phyloP scores from a whole-genome alignment of 495 filamentous ascomycete genomes.

The Aspergillus coremiiformis region DNA sequence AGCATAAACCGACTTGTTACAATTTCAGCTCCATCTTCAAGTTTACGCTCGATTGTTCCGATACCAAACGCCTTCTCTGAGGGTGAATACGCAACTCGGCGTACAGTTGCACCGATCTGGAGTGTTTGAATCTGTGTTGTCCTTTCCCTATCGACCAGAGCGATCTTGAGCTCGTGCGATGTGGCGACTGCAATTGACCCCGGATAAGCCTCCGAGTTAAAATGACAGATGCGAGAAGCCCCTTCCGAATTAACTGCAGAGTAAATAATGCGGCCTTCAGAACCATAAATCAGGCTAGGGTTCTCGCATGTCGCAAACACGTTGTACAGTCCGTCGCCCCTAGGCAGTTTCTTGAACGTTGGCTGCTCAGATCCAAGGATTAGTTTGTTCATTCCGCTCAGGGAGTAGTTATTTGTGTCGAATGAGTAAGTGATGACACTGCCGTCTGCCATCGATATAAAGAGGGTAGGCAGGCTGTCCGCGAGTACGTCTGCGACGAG shows the following conservation, averaged over 20 bases:
- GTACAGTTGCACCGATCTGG: conserved; percentile 70
- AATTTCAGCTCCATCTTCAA: conserved; percentile 50
- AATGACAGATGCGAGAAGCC: conserved; percentile 69
- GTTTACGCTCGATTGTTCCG: conserved; percentile 65
- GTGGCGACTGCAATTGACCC: conserved; percentile 75
- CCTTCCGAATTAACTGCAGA: conserved; percentile 92
- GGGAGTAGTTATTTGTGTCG: conserved; percentile 45
- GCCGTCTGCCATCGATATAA: conserved; percentile 92
- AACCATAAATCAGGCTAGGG: conserved; percentile 83
- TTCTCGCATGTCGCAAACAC: conserved; percentile 94
- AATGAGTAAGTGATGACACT: conserved; percentile 80
- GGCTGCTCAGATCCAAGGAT: conserved; percentile 82
- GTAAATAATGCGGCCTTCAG: conserved; percentile 82
- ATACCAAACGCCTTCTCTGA: conserved; percentile 75
- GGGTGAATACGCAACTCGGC: conserved; percentile 79
- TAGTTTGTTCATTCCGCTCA: conserved; percentile 70
- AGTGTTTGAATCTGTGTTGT: conserved; percentile 81
- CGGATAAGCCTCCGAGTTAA: conserved; percentile 76
- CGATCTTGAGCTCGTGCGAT: conserved; percentile 66
- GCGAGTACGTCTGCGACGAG: conserved; percentile 65
- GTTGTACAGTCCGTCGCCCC: conserved; percentile 56
- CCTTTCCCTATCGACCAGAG: conserved; percentile 72
- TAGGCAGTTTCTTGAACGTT: conserved; percentile 67
- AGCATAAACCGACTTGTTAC: conserved; percentile 55
- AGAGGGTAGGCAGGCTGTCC: conserved; percentile 61